Base-by-base conservation (phyloP, 179 eudicot species). In the Beta lomatogona region DNA sequence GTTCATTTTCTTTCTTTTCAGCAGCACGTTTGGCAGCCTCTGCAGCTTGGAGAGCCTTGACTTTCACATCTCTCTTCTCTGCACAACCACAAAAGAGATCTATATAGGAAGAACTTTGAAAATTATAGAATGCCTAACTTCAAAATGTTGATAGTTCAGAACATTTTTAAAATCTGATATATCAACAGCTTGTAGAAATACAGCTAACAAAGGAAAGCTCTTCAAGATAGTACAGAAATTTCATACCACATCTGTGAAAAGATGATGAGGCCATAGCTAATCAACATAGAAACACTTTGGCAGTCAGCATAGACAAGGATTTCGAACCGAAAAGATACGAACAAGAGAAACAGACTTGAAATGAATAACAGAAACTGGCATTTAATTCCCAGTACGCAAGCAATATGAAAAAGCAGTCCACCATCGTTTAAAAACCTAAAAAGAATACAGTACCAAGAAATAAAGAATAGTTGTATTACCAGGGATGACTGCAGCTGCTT, bases 31-130 rank as follows among this genome's bases (percentile, higher is more conserved):
- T 94, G 81, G 95, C 95, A 81, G 95, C 97, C 82, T 92, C 97
- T 63, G 99, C 99, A 81, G 91, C 91, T 87, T 97, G 95, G 67
- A 97, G 88, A 67, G 98, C 97, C 85, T 91, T 97, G 89, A 97
- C 97, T 84, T 91, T 94, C 83, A 94, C 85, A 21, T 93, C 95
- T 90, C 91, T 91, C 88, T 94, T 97, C 63, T 89, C 98, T 97
- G 87, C 65, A 79, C 60, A 80, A 8, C 54, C 48, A 78, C 46
- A 82, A 55, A 25, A 54, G 19, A 36, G 16, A 19, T 28, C 28
- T 28, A 76, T 60, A 45, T 25, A 80, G 58, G 13, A 71, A 41
- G 16, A 31, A 25, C 65, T 28, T 5, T 4, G 11, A 66, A 84
- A 6, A 22, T 36, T 5, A 41, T 16, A 53, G 22, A 75, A 15